Evolutionary conservation across 805 yeast genomes (phyloP), one percentile per base, ranked within the genome.

Genomic region (Ogataea saltuana): DNA sequence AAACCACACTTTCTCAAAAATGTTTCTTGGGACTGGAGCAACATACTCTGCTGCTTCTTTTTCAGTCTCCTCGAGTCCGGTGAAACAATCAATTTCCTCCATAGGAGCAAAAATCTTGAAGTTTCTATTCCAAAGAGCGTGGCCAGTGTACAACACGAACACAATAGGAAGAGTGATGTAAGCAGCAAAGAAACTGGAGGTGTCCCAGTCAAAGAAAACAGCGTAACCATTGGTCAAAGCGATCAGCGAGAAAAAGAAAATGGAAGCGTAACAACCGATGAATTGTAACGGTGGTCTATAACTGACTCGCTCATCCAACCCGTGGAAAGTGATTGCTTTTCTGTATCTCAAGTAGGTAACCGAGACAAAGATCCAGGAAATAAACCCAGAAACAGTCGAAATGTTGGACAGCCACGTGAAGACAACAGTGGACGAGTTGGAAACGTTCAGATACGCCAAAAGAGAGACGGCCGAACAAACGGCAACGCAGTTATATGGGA

Each of bases 151-250:
- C 33, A 84, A 65, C 4, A 65, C 64, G 3, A 76, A 46, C 49
- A 79, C 72, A 44, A 77, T 70, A 26, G 84, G 86, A 37, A 84
- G 58, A 0, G 88, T 83, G 46, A 84, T 70, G 63, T 84, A 84
- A 8, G 89, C 85, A 25, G 90, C 89, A 39, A 84, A 64, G 54
- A 84, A 84, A 59, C 81, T 82, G 6, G 76, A 61, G 1, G 62
- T 73, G 11, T 69, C 71, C 70, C 81, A 81, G 38, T 63, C 54
- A 46, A 84, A 74, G 63, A 84, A 83, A 4, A 78, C 83, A 3
- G 76, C 81, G 58, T 81, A 85, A 44, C 90, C 90, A 54, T 85
- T 84, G n/a, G 89, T 83, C 34, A 85, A 39, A 22, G 82, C 67
- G 40, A 85, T 56, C n/a, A 85, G 22, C 4, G 70, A 45, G 43